Conservation (phyloP, 2,329 filamentous ascomycete genomes). For the Coniella vitis region DNA sequence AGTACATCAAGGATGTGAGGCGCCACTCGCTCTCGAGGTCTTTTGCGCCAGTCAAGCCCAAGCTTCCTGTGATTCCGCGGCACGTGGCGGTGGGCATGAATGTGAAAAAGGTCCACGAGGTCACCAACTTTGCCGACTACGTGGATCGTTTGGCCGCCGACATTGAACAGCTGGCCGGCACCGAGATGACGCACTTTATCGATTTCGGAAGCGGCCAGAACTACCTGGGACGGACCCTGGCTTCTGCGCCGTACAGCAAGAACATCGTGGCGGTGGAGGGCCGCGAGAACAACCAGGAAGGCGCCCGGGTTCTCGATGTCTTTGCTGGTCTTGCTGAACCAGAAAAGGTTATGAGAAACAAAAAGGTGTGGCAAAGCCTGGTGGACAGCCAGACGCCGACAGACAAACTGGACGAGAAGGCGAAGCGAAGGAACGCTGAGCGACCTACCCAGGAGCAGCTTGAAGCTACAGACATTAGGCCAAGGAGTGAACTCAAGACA, state of each 20-base stretch:
- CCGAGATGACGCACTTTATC: slow-evolving; percentile 74
- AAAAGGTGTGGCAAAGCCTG: slow-evolving; percentile 63
- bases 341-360: slow-evolving; percentile 69
- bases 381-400: slow-evolving; percentile 36
- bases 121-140: slow-evolving; percentile 82
- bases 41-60: slow-evolving; percentile 40
- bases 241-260: slow-evolving; percentile 76
- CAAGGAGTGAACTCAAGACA: slow-evolving; percentile 41
- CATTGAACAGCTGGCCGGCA: slow-evolving; percentile 50
- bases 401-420: slow-evolving; percentile 35
- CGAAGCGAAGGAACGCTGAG: slow-evolving; percentile 29
- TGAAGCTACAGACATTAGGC: slow-evolving; percentile 40
- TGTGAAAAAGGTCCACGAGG: slow-evolving; percentile 91
- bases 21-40: slow-evolving; percentile 60
- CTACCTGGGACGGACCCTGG: slow-evolving; percentile 83
- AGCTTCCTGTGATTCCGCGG: slow-evolving; percentile 55
- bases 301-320: slow-evolving; percentile 80
- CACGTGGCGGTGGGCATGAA: slow-evolving; percentile 87
- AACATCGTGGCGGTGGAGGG: slow-evolving; percentile 89
- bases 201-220: slow-evolving; percentile 97
- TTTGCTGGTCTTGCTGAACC: slow-evolving; percentile 69
- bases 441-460: slow-evolving; percentile 22
- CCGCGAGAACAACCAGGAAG: slow-evolving; percentile 75
- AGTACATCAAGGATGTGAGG: slow-evolving; percentile 68
- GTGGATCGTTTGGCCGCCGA: slow-evolving; percentile 55